phyloP scores from a whole-genome alignment of 352 stramenopile species.

The Phytophthora megakarya region DNA sequence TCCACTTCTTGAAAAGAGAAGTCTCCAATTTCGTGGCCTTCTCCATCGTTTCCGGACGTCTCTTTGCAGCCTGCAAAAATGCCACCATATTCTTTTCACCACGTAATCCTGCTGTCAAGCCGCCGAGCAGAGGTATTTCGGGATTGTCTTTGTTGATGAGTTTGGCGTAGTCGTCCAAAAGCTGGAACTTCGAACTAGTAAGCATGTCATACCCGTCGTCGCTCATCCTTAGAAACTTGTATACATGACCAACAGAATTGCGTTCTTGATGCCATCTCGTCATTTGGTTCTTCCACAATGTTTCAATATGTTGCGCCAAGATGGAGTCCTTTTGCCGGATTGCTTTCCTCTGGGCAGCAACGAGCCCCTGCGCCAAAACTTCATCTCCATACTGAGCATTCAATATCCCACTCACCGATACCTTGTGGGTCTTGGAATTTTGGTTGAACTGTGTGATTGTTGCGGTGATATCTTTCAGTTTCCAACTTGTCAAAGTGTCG shows the following conservation, averaged over 20 bases:
- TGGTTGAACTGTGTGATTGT: too few species aligned
- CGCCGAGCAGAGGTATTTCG: background rate
- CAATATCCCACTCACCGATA: too few species aligned
- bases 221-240: background rate
- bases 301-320: too few species aligned
- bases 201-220: background rate
- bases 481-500: too few species aligned
- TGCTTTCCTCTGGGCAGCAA: too few species aligned
- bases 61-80: background rate
- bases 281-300: background rate
- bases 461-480: too few species aligned
- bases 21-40: background rate
- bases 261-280: background rate
- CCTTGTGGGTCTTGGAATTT: too few species aligned
- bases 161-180: background rate
- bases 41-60: too few species aligned
- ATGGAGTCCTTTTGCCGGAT: too few species aligned
- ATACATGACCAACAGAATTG: background rate
- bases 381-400: too few species aligned
- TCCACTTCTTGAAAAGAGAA: background rate
- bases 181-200: background rate
- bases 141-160: slow-evolving; percentile 1
- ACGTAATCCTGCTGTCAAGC: background rate
- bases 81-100: background rate
- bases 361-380: too few species aligned